Evolutionary conservation across 352 stramenopile genomes (phyloP), one percentile per base, ranked within the genome.

Genomic region (Aphanomyces euteiches): DNA sequence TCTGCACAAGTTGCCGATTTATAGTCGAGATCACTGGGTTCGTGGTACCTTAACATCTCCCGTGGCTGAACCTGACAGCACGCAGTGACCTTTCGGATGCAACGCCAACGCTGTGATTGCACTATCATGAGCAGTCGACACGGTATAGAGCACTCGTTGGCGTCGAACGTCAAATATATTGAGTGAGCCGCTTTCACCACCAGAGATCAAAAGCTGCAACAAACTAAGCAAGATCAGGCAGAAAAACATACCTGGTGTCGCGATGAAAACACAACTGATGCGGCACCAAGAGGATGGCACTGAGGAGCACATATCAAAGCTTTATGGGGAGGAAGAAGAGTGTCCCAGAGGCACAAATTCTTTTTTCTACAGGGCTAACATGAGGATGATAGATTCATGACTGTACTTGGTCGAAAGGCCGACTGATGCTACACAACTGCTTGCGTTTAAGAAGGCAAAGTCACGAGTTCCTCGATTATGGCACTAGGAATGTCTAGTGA

Each of bases 81-180:
- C 75, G 47, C 85, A 96, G n/a, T 87, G 77, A 4, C 86, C 84
- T 38, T 81, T 88, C 28, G 88, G 85, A 39, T 96, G 88, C 45
- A 94, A 48, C 53, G 81, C 84, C 7, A 96, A 74, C 47, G 82
- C 92, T 67, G 86, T 94, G 76, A 96, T 90, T 6, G 84, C 78
- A 6, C 86, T 93, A 72, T 96, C 87, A 53, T 96, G 88, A 3
- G 88, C 88, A 40, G 85, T 90, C 36, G 86, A 87, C 28, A 96
- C 82, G 5, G 86, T 90, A 64, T 96, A 86, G 47, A 96, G 74
- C 56, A 94, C 77, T n/a, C 88, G 84, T n/a, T 86, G 86, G 65
- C 92, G 88, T 0, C 88, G 86, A 56, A 96, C 85, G 54, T 96
- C 88, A 61, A 96, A 96, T 39, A 94, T 85, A 54, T 76, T 93